phyloP scores from a whole-genome alignment of 805 yeast species.

The Ogataea paraovalis region DNA sequence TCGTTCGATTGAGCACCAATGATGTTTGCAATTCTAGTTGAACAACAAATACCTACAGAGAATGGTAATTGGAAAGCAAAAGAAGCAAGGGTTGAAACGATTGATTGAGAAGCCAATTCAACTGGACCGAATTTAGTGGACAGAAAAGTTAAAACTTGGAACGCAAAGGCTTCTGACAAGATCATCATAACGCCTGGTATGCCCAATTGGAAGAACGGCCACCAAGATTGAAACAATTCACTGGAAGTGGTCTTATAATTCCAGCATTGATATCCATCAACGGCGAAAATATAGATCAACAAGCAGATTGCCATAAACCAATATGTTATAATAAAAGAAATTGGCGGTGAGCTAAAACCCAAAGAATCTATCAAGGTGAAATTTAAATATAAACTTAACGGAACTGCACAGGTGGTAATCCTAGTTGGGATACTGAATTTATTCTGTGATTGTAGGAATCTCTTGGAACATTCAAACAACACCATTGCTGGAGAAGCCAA shows the following conservation, averaged over 20 bases:
- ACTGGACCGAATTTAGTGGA: conserved; percentile 46
- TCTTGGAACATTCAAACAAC: conserved; percentile 64
- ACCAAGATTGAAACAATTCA: conserved; percentile 39
- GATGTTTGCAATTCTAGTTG: conserved; percentile 51
- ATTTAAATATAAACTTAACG: conserved; percentile 58
- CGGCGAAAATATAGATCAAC: conserved; percentile 45
- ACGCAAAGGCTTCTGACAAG: conserved; percentile 53
- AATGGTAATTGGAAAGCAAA: conserved; percentile 50
- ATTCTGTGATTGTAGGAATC: conserved; percentile 72
- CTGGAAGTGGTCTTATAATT: conserved; percentile 18
- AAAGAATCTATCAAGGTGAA: conserved; percentile 57
- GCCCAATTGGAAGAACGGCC: conserved; percentile 41
- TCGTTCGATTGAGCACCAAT: conserved; percentile 43
- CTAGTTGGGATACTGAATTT: conserved; percentile 73
- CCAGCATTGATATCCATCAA: conserved; percentile 72
- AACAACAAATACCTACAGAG: conserved; percentile 47
- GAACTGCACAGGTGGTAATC: conserved; percentile 61
- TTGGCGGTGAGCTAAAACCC: conserved; percentile 69
- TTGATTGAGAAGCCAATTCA: conserved; percentile 51
- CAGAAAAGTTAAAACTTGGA: conserved; percentile 47
- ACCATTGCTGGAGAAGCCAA: conserved; percentile 67
- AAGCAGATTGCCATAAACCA: conserved; percentile 62
- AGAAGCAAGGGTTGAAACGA: conserved; percentile 45
- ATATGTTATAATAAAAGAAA: conserved; percentile 62
- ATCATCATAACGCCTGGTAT: conserved; percentile 54